Conservation (phyloP, 768 basidiomycete species). For the Sporobolomyces pararoseus region DNA sequence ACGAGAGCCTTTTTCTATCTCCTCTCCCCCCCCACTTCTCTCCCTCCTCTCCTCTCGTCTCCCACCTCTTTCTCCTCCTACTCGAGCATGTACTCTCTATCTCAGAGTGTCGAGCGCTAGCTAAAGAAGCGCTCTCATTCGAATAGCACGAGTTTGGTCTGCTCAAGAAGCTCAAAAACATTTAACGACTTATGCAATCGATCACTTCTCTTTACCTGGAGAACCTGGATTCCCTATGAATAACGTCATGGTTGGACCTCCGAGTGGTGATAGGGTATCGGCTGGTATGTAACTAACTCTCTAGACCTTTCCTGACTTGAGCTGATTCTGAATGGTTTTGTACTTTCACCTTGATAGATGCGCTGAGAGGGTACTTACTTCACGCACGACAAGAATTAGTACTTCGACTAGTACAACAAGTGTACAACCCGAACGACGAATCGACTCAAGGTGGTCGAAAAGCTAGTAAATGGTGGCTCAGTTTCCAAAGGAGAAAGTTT, state of each 20-base stretch:
- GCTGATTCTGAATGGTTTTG: neutral
- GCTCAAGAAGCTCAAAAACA: conserved; percentile 82
- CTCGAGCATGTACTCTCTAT: no score
- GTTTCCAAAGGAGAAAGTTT: conserved; percentile 59
- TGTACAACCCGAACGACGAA: conserved; percentile 58
- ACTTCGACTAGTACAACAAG: conserved; percentile 72
- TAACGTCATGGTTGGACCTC: conserved; percentile 79
- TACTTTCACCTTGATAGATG: conserved; percentile 56
- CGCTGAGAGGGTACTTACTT: conserved; percentile 80
- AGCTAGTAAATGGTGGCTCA: conserved; percentile 99
- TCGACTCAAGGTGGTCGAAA: conserved; percentile 73
- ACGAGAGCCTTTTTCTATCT: neutral
- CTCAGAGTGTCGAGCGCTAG: neutral
- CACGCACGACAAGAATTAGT: conserved; percentile 92
- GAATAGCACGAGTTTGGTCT: conserved; percentile 47
- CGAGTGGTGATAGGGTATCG: conserved; percentile 61
- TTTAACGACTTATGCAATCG: conserved; percentile 87
- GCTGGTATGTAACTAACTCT: conserved; percentile 59
- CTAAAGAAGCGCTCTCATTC: neutral
- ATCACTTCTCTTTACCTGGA: conserved; percentile 88
- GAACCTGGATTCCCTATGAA: conserved; percentile 93
- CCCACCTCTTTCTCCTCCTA: no score
- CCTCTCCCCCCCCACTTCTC: conserved; percentile 53
- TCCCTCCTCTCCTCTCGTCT: conserved; percentile 47
- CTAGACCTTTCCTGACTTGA: neutral